These are phyloP conservation scores for Sherardia arvensis DNA, from an alignment of 257 asterid genomes.

Conservation along the genomic window DNA sequence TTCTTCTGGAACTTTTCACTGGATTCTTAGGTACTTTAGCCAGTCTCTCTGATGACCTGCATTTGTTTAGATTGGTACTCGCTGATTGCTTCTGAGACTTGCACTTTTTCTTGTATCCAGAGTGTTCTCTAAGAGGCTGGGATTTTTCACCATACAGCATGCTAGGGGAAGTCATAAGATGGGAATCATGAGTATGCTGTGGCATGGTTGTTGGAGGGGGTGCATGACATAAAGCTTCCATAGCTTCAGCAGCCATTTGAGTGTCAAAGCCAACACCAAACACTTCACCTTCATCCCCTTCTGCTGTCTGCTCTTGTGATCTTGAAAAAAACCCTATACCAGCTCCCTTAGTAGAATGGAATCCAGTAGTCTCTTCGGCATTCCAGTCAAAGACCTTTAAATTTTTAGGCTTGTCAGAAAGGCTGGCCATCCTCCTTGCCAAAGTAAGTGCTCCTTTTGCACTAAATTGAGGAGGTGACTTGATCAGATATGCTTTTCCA, in stretches of 20 bases:
- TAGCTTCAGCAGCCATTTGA: conserved; percentile 91
- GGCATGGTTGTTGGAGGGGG: conserved; percentile 24
- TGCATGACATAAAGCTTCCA: conserved; percentile 53
- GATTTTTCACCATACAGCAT: conserved; percentile 8
- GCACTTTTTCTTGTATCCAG: conserved; percentile 13
- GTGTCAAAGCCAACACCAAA: conserved; percentile 59
- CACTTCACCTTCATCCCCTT: conserved; percentile 19
- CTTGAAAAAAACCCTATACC: conserved; percentile 16
- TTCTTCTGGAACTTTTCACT: conserved; percentile 8
- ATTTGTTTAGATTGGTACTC: conserved; percentile 2
- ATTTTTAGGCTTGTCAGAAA: conserved; percentile 23
- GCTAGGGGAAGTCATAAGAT: conserved; percentile 18
- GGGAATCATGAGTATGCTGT: conserved; percentile 5
- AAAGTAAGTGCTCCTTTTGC: conserved; percentile 46
- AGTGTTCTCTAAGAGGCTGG: conserved; percentile 11
- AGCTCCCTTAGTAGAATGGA: background rate
- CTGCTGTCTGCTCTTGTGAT: conserved; percentile 16
- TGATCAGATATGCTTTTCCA: conserved; percentile 11
- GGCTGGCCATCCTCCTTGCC: conserved; percentile 42
- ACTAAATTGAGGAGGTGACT: conserved; percentile 42
- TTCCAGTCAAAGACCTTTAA: conserved; percentile 52
- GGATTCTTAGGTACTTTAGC: conserved; percentile 2
- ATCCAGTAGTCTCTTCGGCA: conserved; percentile 8
- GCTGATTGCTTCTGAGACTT: conserved; percentile 10
- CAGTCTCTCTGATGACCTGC: conserved; percentile 11